Percentiles rank a stretch among this genome's conserved stretches.
Conservation (phyloP, 2,329 filamentous ascomycete species). For the Sphaerulina populicola region DNA sequence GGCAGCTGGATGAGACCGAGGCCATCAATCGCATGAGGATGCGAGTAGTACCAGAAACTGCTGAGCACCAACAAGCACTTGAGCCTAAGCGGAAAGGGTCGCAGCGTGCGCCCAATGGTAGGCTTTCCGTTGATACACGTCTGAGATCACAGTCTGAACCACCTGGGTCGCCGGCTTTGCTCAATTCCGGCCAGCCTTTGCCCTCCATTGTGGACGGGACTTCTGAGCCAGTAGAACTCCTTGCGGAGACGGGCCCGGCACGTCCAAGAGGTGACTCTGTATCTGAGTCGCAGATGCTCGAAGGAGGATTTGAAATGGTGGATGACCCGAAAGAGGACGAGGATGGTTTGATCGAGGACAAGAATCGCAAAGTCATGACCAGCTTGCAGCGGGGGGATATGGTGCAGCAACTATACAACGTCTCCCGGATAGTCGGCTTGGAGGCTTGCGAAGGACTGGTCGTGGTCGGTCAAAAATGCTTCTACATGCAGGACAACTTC, state of each 20-base stretch:
- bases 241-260: neutral
- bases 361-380: conserved; percentile 95
- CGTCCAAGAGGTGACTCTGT: conserved; percentile 38
- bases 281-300: conserved; percentile 43
- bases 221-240: conserved; percentile 23
- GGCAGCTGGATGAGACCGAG: conserved; percentile 93
- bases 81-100: conserved; percentile 74
- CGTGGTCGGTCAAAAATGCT: conserved; percentile 80
- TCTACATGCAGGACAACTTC: conserved; percentile 94
- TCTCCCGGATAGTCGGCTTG: conserved; percentile 85
- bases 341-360: conserved; percentile 79
- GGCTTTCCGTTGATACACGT: conserved; percentile 28
- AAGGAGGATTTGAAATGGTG: conserved; percentile 93
- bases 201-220: conserved; percentile 13
- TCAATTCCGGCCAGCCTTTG: conserved; percentile 9
- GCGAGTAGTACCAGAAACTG: conserved; percentile 71
- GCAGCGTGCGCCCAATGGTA: conserved; percentile 36
- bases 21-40: conserved; percentile 91
- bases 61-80: conserved; percentile 61
- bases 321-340: conserved; percentile 82
- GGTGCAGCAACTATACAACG: conserved; percentile 89
- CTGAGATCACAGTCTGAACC: conserved; percentile 24
- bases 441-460: conserved; percentile 90
- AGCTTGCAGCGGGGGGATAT: conserved; percentile 83
- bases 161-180: conserved; percentile 17